Percentiles rank a stretch among this genome's conserved stretches.
These are phyloP conservation scores for Suhomyces wounanorum DNA, from an alignment of 1,139 yeast genomes.

Conservation along the genomic window DNA sequence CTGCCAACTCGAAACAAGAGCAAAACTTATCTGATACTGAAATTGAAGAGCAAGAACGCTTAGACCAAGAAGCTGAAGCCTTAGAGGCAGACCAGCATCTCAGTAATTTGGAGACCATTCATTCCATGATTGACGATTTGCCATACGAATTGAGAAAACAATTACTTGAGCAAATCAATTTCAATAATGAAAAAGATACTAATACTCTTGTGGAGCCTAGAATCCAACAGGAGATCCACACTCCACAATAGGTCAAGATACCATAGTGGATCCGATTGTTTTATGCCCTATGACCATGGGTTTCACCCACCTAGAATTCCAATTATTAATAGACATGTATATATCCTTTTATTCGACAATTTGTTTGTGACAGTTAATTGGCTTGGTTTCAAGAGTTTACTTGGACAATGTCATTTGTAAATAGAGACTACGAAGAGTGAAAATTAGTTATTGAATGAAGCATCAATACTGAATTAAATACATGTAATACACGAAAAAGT, in stretches of 20 bases:
- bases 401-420: too few relatives aligned
- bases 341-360: conserved; percentile 1
- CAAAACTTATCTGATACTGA: conserved; percentile 25
- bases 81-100: conserved; percentile 26
- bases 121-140: conserved; percentile 41
- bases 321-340: conserved; percentile 6
- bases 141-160: conserved; percentile 37
- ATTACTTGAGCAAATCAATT: conserved; percentile 33
- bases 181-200: conserved; percentile 25
- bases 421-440: too few relatives aligned
- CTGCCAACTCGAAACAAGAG: conserved; percentile 27
- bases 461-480: too few relatives aligned
- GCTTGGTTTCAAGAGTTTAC: neutral
- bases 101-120: conserved; percentile 32
- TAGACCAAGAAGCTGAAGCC: conserved; percentile 31
- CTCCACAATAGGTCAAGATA: neutral
- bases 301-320: neutral
- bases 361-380: neutral
- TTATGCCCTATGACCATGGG: conserved; percentile 3
- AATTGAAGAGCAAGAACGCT: conserved; percentile 25
- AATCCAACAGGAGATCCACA: conserved; percentile 6
- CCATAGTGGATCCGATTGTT: neutral
- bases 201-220: conserved; percentile 8
- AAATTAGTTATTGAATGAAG: too few relatives aligned
- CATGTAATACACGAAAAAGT: too few relatives aligned